Conservation (phyloP, 768 basidiomycete genomes). For the Leccinellum albellum region DNA sequence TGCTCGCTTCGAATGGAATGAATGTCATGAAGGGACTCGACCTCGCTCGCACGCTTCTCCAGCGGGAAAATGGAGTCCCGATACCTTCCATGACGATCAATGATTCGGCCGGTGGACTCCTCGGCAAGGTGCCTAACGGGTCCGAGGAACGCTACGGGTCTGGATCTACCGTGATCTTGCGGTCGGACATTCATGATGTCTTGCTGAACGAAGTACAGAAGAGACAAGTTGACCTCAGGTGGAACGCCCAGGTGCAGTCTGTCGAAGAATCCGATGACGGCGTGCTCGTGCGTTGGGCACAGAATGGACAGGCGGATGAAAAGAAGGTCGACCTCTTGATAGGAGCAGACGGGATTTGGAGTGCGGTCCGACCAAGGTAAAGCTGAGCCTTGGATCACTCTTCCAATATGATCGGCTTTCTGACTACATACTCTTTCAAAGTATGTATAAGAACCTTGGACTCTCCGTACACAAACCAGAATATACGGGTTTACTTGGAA, state of each 20-base stretch:
- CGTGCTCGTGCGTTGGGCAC: slow-evolving; percentile 25
- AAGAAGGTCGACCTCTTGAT: slow-evolving; percentile 30
- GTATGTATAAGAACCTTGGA: slow-evolving; percentile 23
- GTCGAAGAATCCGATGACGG: slow-evolving; percentile 23
- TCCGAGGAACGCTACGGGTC: slow-evolving; percentile 26
- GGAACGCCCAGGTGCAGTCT: slow-evolving; percentile 23
- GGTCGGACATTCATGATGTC: slow-evolving; percentile 32
- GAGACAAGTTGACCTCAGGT: slow-evolving; percentile 14
- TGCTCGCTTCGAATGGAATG: slow-evolving; percentile 30
- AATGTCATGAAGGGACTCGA: slow-evolving; percentile 26
- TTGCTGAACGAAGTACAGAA: slow-evolving; percentile 28
- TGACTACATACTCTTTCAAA: slow-evolving; percentile 9
- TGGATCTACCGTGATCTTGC: slow-evolving; percentile 24
- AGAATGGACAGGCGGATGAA: slow-evolving; percentile 17
- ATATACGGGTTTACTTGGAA: slow-evolving; percentile 29
- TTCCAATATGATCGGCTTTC: not conserved
- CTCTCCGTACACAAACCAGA: slow-evolving; percentile 18
- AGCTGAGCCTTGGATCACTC: not conserved
- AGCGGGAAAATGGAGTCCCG: slow-evolving; percentile 17
- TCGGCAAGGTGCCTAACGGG: slow-evolving; percentile 26
- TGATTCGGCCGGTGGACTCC: slow-evolving; percentile 18
- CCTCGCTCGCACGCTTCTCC: slow-evolving; percentile 21
- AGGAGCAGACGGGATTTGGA: slow-evolving; percentile 33
- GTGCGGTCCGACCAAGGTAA: slow-evolving; percentile 24
- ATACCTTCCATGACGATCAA: slow-evolving; percentile 21